Percentiles rank a stretch among this genome's conserved stretches.
Evolutionary conservation across 2,329 filamentous ascomycete genomes (phyloP).

Genomic region (Lachnellula occidentalis): DNA sequence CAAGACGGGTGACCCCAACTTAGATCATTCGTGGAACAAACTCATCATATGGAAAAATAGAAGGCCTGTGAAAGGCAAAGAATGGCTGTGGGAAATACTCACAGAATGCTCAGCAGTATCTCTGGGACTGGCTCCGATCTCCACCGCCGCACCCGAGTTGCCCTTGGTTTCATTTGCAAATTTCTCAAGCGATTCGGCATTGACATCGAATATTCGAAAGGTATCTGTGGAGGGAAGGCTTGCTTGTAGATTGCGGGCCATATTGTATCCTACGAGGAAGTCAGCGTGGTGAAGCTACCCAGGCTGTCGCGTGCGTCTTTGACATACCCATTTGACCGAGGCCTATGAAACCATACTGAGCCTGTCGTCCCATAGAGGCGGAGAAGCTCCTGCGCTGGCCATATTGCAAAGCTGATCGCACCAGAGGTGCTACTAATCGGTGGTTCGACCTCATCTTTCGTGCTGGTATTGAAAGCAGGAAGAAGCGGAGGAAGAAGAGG

Average conservation of each 20-base stretch:
- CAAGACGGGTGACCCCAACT: slow-evolving; percentile 58
- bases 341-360: slow-evolving; percentile 54
- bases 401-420: slow-evolving; percentile 18
- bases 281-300: slow-evolving; percentile 14
- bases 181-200: slow-evolving; percentile 46
- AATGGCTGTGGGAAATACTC: slow-evolving; percentile 33
- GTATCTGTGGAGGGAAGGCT: slow-evolving; percentile 60
- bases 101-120: slow-evolving; percentile 64
- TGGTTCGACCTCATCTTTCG: slow-evolving; percentile 25
- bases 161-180: slow-evolving; percentile 46
- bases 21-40: slow-evolving; percentile 61
- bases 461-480: neutral
- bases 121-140: slow-evolving; percentile 50
- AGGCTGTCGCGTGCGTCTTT: slow-evolving; percentile 9
- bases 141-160: slow-evolving; percentile 41
- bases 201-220: slow-evolving; percentile 61
- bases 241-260: slow-evolving; percentile 65
- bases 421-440: slow-evolving; percentile 18
- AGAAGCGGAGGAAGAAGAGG: neutral
- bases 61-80: slow-evolving; percentile 6
- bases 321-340: slow-evolving; percentile 54
- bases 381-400: slow-evolving; percentile 38
- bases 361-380: slow-evolving; percentile 37
- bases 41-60: slow-evolving; percentile 40
- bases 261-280: slow-evolving; percentile 53